These are phyloP conservation scores for Aspergillus nidulans DNA, from an alignment of 495 filamentous ascomycete genomes.

Conservation along the genomic window DNA sequence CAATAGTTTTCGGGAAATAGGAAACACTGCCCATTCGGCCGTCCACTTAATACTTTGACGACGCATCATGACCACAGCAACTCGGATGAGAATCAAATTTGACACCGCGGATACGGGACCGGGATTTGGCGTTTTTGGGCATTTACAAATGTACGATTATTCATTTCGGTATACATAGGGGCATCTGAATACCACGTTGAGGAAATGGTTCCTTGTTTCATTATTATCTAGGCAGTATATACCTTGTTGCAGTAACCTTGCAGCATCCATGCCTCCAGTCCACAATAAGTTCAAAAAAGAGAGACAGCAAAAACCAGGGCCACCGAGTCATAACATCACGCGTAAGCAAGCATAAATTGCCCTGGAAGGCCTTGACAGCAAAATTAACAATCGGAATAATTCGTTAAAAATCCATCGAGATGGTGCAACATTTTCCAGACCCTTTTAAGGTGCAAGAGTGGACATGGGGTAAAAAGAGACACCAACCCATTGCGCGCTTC, in stretches of 20 bases:
- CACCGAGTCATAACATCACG: conserved; percentile 5
- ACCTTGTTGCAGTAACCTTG: not conserved
- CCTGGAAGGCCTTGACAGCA: not conserved
- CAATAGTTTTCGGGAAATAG: conserved; percentile 17
- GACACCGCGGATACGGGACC: not conserved
- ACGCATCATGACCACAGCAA: not conserved
- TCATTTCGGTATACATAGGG: not conserved
- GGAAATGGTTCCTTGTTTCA: not conserved
- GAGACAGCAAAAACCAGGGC: not conserved
- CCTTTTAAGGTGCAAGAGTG: not conserved
- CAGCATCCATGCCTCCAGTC: not conserved
- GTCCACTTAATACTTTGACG: not conserved
- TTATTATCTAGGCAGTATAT: not conserved
- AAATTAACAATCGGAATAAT: not conserved
- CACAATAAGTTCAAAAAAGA: not conserved
- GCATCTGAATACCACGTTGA: not conserved
- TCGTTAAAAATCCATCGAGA: not conserved
- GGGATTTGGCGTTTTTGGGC: not conserved
- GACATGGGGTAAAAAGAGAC: not conserved
- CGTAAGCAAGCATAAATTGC: not conserved
- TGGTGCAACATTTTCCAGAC: too few relatives aligned
- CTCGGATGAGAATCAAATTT: not conserved
- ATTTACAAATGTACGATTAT: not conserved
- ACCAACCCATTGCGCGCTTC: not conserved
- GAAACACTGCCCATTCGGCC: not conserved